Conservation (phyloP, 1,284 basidiomycete species). For the Apiotrichum domesticum region DNA sequence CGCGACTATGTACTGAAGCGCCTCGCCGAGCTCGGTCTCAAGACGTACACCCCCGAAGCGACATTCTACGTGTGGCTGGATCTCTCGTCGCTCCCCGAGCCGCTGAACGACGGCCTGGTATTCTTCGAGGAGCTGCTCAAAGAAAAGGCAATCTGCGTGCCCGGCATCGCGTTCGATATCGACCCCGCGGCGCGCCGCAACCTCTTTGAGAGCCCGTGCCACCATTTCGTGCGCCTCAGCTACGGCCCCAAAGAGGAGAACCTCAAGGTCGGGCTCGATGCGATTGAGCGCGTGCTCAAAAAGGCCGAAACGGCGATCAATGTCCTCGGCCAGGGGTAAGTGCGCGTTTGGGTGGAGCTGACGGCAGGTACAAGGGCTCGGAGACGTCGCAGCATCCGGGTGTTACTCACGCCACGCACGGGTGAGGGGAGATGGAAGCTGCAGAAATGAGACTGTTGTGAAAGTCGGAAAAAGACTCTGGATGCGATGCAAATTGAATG, state of each 20-base stretch:
- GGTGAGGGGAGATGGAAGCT: not conserved
- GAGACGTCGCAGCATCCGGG: not conserved
- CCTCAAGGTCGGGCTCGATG: constrained; percentile 80
- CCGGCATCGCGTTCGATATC: constrained; percentile 74
- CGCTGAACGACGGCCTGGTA: constrained; percentile 79
- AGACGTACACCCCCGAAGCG: constrained; percentile 63
- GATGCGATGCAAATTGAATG: no score
- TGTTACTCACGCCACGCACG: not conserved
- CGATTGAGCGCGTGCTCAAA: constrained; percentile 70
- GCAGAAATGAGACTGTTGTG: no score
- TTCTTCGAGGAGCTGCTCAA: constrained; percentile 94
- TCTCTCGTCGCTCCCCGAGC: constrained; percentile 66
- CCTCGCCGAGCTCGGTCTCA: constrained; percentile 70
- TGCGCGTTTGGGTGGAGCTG: not conserved
- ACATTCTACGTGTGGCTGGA: constrained; percentile 92
- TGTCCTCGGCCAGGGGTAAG: constrained; percentile 6
- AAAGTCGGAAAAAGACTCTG: not conserved
- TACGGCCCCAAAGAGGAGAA: constrained; percentile 81
- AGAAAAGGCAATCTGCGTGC: constrained; percentile 48
- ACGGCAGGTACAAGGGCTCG: not conserved
- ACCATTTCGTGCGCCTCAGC: constrained; percentile 76
- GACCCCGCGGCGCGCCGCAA: constrained; percentile 68
- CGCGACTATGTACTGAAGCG: constrained; percentile 80
- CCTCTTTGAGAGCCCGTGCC: constrained; percentile 80
- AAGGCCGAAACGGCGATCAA: constrained; percentile 37